Percentiles rank a stretch among this genome's conserved stretches.
Conservation (phyloP, 768 basidiomycete genomes). For the Rhodocollybia butyracea region DNA sequence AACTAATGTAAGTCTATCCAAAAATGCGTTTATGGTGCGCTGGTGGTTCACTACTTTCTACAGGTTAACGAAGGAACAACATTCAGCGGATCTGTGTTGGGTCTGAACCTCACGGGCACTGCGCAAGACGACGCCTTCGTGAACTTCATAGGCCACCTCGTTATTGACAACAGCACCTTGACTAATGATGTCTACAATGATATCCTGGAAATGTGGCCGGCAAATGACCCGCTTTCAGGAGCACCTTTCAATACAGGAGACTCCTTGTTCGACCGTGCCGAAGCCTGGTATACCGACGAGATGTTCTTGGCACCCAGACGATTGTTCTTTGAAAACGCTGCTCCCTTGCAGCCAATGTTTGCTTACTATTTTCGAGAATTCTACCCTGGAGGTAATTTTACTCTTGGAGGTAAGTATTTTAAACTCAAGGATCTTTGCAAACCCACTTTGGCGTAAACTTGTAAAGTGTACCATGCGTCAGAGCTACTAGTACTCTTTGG, state of each 20-base stretch:
- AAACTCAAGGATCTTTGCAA: too few species aligned
- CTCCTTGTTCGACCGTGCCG: conserved; percentile 53
- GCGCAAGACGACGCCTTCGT: conserved; percentile 43
- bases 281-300: conserved; percentile 55
- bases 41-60: background rate
- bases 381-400: conserved; percentile 48
- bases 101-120: conserved; percentile 33
- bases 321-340: conserved; percentile 47
- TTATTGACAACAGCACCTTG: conserved; percentile 52
- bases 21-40: conserved; percentile 26
- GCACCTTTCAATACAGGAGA: conserved; percentile 58
- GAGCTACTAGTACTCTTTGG: conserved; percentile 50
- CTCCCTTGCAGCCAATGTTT: conserved; percentile 45
- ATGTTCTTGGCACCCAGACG: conserved; percentile 54
- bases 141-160: conserved; percentile 41
- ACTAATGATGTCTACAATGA: conserved; percentile 37
- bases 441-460: background rate
- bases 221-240: conserved; percentile 44
- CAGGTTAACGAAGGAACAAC: conserved; percentile 54
- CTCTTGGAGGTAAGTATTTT: conserved; percentile 43
- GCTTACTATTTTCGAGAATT: conserved; percentile 56
- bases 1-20: conserved; percentile 43
- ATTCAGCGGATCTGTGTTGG: conserved; percentile 37
- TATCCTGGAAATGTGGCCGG: conserved; percentile 41
- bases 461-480: conserved; percentile 49